phyloP scores from a whole-genome alignment of 805 yeast genomes.

The Dipodascopsis uninucleata region DNA sequence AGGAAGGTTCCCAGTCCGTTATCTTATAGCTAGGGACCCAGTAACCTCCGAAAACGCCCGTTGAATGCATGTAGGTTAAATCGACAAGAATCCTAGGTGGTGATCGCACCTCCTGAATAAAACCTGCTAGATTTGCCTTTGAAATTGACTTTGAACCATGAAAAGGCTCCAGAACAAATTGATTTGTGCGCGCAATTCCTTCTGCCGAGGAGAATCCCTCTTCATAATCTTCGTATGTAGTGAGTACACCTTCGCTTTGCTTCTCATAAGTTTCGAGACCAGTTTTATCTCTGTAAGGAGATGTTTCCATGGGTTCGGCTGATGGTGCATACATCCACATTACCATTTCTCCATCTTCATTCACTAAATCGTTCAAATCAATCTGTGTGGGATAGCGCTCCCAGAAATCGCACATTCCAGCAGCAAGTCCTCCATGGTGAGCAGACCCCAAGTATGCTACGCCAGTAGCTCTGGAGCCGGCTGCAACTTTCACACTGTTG shows the following conservation, averaged over 20 bases:
- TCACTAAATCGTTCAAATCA: not conserved
- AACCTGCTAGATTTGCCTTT: not conserved
- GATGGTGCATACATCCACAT: not conserved
- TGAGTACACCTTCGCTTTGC: not conserved
- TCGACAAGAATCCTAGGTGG: not conserved
- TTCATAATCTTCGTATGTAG: slow-evolving; percentile 1
- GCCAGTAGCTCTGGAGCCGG: not conserved
- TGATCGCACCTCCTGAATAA: not conserved
- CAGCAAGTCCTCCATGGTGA: not conserved
- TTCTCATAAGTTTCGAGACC: not conserved
- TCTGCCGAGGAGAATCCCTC: not conserved
- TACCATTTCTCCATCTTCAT: not conserved
- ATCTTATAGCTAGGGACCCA: not conserved
- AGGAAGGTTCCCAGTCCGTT: not conserved
- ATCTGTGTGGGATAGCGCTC: not conserved
- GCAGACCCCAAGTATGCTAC: not conserved
- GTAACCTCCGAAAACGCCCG: not conserved
- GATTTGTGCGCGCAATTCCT: not conserved
- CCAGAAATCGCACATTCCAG: not conserved
- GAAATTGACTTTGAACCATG: not conserved
- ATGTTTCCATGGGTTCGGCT: not conserved
- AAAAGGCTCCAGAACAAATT: not conserved
- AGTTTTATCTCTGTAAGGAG: not conserved
- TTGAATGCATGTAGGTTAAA: not conserved
- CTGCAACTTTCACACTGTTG: not conserved